Evolutionary conservation across 139 green algal genomes (phyloP).

Genomic region (Chlorella sp.): DNA sequence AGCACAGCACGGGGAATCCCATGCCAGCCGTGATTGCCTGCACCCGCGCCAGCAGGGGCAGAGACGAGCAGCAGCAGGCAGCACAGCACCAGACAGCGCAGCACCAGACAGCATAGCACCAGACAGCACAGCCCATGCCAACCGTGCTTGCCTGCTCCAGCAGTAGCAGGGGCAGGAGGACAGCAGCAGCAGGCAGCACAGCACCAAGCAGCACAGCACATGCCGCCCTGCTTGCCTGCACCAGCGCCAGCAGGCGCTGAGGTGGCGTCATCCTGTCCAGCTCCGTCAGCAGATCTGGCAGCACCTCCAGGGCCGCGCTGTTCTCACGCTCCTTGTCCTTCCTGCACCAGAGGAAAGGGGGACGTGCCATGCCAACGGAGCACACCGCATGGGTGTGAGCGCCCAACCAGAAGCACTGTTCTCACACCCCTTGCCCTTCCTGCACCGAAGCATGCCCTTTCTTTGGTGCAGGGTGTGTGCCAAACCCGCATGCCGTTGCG

Average conservation of each 20-base stretch:
- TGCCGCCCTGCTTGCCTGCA: slow-evolving; percentile 58
- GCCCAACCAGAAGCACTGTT: no score
- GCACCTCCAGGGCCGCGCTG: slow-evolving; percentile 85
- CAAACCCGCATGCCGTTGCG: no score
- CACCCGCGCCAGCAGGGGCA: slow-evolving; percentile 83
- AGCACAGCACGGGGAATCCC: not conserved
- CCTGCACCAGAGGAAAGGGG: slow-evolving; percentile 34
- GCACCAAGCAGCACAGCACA: no score
- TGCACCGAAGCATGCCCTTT: no score
- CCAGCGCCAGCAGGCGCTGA: slow-evolving; percentile 78
- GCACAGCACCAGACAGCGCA: no score
- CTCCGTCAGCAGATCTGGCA: slow-evolving; percentile 94
- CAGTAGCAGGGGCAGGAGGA: slow-evolving; percentile 72
- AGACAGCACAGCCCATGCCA: not conserved
- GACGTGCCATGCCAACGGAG: no score
- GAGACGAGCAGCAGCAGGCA: not conserved
- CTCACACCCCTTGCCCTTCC: no score
- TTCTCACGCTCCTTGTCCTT: slow-evolving; percentile 92
- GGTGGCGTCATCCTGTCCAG: slow-evolving; percentile 77
- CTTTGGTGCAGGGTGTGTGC: no score
- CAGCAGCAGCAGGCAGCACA: no score
- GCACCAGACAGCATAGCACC: no score
- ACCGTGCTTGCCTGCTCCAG: slow-evolving; percentile 67
- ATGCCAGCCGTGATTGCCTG: slow-evolving; percentile 37
- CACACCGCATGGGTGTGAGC: no score